A percentile compares a stretch with the other conserved stretches of the same genome.
Evolutionary conservation across 176 grass and related monocot genomes (phyloP).

Genomic region (Canna indica): DNA sequence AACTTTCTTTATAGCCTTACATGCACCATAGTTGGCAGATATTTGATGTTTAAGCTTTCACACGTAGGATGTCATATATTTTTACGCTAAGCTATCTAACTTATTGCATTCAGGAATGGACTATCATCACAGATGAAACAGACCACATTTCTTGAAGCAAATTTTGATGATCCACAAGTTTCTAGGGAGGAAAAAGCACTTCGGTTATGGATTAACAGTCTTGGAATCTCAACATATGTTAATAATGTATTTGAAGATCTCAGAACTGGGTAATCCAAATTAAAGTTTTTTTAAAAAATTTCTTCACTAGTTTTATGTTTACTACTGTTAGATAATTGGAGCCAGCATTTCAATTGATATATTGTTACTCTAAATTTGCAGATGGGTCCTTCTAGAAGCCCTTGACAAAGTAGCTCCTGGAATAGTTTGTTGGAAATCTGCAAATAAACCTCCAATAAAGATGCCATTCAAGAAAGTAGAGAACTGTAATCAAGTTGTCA

Average conservation of each 20-base stretch:
- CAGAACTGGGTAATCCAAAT: slow-evolving; percentile 70
- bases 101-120: slow-evolving; percentile 65
- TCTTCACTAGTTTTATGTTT: slow-evolving; percentile 4
- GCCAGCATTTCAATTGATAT: neutral
- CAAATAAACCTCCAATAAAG: slow-evolving; percentile 83
- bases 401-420: slow-evolving; percentile 75
- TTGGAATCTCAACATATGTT: slow-evolving; percentile 78
- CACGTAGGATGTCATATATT: too few relatives aligned
- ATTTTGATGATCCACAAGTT: slow-evolving; percentile 76
- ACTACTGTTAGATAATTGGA: neutral
- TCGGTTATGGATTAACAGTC: slow-evolving; percentile 88
- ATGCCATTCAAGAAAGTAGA: slow-evolving; percentile 90
- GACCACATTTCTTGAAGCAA: slow-evolving; percentile 67
- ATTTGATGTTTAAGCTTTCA: too few relatives aligned
- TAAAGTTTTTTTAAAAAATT: neutral
- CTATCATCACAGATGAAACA: slow-evolving; percentile 79
- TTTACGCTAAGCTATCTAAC: too few relatives aligned
- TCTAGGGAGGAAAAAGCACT: slow-evolving; percentile 88
- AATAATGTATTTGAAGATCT: slow-evolving; percentile 98
- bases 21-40: too few relatives aligned
- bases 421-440: slow-evolving; percentile 82
- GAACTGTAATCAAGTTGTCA: slow-evolving; percentile 96
- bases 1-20: too few relatives aligned
- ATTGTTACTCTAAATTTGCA: slow-evolving; percentile 20
- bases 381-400: slow-evolving; percentile 84